Evolutionary conservation across 768 basidiomycete species (phyloP).

Genomic region (Lactarius quietus): DNA sequence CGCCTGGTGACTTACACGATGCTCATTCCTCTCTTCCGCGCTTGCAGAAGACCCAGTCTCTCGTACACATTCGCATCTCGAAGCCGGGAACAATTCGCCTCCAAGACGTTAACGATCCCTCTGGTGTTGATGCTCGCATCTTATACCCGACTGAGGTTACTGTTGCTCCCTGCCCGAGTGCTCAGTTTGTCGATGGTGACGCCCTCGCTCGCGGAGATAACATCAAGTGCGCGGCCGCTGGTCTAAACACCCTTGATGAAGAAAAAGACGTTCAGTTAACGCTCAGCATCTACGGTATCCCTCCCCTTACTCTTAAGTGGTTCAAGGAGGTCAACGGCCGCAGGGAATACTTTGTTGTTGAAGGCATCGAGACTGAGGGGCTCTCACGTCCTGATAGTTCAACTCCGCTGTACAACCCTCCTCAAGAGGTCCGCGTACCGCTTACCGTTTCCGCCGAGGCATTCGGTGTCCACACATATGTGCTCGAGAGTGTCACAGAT

Average conservation of each 20-base stretch:
- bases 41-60: constrained; percentile 70
- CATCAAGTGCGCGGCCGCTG: constrained; percentile 51
- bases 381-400: constrained; percentile 32
- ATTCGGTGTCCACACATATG: constrained; percentile 66
- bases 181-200: constrained; percentile 52
- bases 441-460: constrained; percentile 59
- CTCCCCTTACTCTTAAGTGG: constrained; percentile 77
- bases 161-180: constrained; percentile 80
- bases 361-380: constrained; percentile 71
- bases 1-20: constrained; percentile 14
- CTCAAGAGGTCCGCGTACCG: constrained; percentile 65
- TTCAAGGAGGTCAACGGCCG: constrained; percentile 62
- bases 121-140: constrained; percentile 72
- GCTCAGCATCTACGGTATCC: constrained; percentile 68
- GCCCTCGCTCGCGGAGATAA: constrained; percentile 41
- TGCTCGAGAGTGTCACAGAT: constrained; percentile 80
- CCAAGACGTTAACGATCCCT: constrained; percentile 66
- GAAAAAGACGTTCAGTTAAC: constrained; percentile 51
- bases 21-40: constrained; percentile 38
- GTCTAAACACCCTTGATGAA: constrained; percentile 46
- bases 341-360: constrained; percentile 71
- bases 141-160: constrained; percentile 57
- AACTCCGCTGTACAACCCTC: constrained; percentile 31
- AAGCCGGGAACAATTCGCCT: constrained; percentile 75
- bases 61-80: constrained; percentile 66